Evolutionary conservation across 148 eudicot species (phyloP).

Genomic region (Nyssa sinensis): DNA sequence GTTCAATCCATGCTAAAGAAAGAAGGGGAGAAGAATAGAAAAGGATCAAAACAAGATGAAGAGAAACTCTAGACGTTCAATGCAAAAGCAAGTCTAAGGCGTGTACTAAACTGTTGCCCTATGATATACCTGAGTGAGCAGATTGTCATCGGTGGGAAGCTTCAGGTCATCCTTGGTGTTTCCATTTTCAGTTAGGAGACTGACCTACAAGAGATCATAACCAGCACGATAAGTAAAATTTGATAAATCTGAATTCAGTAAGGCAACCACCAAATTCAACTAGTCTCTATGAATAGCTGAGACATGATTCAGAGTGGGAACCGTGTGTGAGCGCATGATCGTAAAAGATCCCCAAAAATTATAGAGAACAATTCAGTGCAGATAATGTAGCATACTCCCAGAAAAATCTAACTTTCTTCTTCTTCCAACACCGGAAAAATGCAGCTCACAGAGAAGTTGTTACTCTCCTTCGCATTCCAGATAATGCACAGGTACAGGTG

Average conservation of each 20-base stretch:
- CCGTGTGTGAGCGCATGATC: neutral
- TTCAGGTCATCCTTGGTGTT: conserved; percentile 29
- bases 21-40: too few relatives aligned
- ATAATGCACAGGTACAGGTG: neutral
- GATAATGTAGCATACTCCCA: neutral
- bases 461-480: neutral
- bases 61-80: conserved; percentile 1
- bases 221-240: neutral
- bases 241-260: neutral
- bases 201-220: conserved; percentile 15
- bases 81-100: neutral
- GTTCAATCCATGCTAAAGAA: neutral
- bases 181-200: conserved; percentile 28
- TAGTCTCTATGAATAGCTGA: neutral
- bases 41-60: too few relatives aligned
- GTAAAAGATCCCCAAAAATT: neutral
- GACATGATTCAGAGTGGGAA: neutral
- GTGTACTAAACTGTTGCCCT: neutral
- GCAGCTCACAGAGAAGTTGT: neutral
- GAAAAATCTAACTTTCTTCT: neutral
- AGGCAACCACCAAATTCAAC: neutral
- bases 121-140: conserved; percentile 21
- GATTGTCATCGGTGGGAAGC: conserved; percentile 31
- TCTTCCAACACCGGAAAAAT: neutral
- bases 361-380: neutral